Evolutionary conservation across 164 flowering plant genomes (phyloP).

Genomic region (Saururus chinensis): DNA sequence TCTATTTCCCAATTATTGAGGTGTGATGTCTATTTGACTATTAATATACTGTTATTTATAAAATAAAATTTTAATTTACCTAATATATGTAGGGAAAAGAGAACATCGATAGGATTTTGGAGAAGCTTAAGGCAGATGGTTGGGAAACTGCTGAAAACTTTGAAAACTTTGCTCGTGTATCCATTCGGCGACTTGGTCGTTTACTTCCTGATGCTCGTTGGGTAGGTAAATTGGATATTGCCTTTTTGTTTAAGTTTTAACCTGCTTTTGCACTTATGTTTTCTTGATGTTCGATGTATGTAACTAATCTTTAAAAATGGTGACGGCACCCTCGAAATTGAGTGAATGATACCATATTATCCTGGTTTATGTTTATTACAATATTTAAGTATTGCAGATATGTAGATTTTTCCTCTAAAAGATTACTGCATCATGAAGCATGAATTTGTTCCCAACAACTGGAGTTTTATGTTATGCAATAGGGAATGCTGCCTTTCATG

Average conservation of each 20-base stretch:
- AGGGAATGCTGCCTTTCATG: slow-evolving; percentile 81
- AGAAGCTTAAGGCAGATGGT: slow-evolving; percentile 32
- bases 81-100: slow-evolving; percentile 49
- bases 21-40: slow-evolving; percentile 17
- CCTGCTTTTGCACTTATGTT: neutral
- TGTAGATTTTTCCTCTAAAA: no score
- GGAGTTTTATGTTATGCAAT: neutral
- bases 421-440: no score
- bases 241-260: neutral
- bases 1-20: slow-evolving; percentile 65
- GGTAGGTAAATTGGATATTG: slow-evolving; percentile 27
- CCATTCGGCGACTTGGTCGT: slow-evolving; percentile 70
- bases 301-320: no score
- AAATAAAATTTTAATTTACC: no score
- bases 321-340: no score
- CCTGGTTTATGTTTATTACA: neutral
- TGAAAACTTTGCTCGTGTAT: slow-evolving; percentile 52
- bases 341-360: neutral
- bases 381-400: neutral
- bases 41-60: neutral
- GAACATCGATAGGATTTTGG: slow-evolving; percentile 48
- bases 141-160: slow-evolving; percentile 27
- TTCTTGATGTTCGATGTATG: neutral
- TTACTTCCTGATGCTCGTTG: slow-evolving; percentile 88
- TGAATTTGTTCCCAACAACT: neutral